Evolutionary conservation across 805 yeast species (phyloP).

Genomic region (Candida taoyuanica): DNA sequence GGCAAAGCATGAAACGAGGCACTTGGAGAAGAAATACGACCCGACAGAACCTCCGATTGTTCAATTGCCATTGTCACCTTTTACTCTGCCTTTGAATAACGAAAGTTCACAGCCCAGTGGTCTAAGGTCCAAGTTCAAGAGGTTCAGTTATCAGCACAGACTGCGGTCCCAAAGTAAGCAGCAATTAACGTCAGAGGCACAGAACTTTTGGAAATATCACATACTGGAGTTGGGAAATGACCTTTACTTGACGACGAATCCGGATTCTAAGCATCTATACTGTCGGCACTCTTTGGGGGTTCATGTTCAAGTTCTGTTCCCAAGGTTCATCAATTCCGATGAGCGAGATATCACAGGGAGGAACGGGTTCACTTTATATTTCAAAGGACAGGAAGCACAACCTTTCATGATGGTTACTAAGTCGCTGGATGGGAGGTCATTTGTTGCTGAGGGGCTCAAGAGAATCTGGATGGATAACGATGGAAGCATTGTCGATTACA

Average conservation of each 20-base stretch:
- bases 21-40: too few species aligned
- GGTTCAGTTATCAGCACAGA: not conserved
- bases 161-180: not conserved
- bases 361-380: constrained; percentile 31
- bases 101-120: too few species aligned
- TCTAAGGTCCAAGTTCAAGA: constrained; percentile 4
- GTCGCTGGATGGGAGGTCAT: constrained; percentile 8
- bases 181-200: constrained; percentile 3
- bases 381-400: constrained; percentile 19
- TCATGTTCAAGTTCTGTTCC: constrained; percentile 34
- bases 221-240: constrained; percentile 49
- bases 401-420: constrained; percentile 18
- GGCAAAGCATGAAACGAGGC: too few species aligned
- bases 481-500: constrained; percentile 10
- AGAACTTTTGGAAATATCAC: constrained; percentile 47
- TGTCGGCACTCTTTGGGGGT: constrained; percentile 62
- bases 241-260: constrained; percentile 62
- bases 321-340: not conserved
- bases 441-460: constrained; percentile 12
- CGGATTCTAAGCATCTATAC: constrained; percentile 52
- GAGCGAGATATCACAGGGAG: constrained; percentile 14
- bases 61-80: not conserved
- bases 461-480: constrained; percentile 10
- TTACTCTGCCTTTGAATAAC: too few species aligned
- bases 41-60: too few species aligned